Evolutionary conservation across 768 basidiomycete species (phyloP).

Genomic region (Macrolepiota albuminosa): DNA sequence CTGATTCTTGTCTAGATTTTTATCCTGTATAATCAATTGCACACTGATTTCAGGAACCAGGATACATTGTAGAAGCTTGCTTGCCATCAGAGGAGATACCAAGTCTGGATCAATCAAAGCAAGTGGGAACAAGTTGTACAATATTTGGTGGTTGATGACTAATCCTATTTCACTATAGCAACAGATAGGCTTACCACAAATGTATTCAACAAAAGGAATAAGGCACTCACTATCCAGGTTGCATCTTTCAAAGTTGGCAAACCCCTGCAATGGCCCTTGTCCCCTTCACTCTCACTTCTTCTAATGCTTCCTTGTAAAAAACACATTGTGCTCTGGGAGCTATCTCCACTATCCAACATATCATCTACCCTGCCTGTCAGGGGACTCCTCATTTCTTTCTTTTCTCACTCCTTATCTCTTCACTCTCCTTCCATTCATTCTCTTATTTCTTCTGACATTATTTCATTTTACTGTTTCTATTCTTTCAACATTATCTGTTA

Average conservation of each 20-base stretch:
- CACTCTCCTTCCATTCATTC: too few species aligned
- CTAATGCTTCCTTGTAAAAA: slow-evolving; percentile 68
- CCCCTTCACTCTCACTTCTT: slow-evolving; percentile 61
- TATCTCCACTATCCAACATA: slow-evolving; percentile 18
- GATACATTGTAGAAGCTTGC: slow-evolving; percentile 77
- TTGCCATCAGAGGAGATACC: slow-evolving; percentile 60
- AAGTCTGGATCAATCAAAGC: slow-evolving; percentile 46
- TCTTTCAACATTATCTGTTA: too few species aligned
- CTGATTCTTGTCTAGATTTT: slow-evolving; percentile 34
- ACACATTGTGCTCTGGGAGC: slow-evolving; percentile 37
- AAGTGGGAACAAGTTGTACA: slow-evolving; percentile 73
- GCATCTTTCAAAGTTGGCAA: slow-evolving; percentile 75
- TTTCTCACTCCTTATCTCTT: too few species aligned
- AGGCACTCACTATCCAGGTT: slow-evolving; percentile 80
- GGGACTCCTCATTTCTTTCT: too few species aligned
- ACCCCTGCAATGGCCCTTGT: slow-evolving; percentile 64
- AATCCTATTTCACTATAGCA: slow-evolving; percentile 89
- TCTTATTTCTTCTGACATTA: too few species aligned
- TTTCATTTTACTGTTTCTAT: too few species aligned
- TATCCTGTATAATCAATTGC: slow-evolving; percentile 79
- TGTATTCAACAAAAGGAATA: not conserved
- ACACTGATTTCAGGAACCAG: slow-evolving; percentile 89
- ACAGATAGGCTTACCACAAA: not conserved
- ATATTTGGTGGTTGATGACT: slow-evolving; percentile 71
- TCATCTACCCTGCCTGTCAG: slow-evolving; percentile 7